phyloP scores from a whole-genome alignment of 108 stramenopile genomes.

The Skeletonema potamos region DNA sequence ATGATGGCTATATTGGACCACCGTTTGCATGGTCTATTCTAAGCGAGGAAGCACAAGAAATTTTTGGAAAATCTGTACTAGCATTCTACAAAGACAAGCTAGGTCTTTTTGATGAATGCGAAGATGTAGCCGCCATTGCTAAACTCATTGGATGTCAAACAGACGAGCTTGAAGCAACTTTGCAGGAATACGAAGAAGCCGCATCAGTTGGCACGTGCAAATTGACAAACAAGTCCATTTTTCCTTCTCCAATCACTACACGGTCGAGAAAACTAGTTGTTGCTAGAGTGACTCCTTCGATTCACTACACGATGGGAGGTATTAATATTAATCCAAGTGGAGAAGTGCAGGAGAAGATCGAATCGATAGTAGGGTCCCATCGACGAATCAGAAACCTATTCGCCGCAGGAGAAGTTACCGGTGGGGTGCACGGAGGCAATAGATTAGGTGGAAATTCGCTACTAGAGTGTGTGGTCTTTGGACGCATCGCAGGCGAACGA shows the following conservation, averaged over 20 bases:
- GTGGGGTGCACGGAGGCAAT: constrained; percentile 71
- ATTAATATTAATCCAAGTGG: constrained; percentile 60
- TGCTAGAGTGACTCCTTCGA: constrained; percentile 61
- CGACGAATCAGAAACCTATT: constrained; percentile 53
- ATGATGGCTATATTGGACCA: constrained; percentile 49
- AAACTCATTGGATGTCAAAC: constrained; percentile 31
- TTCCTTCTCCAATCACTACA: constrained; percentile 16
- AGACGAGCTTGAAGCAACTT: constrained; percentile 15
- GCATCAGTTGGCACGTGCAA: constrained; percentile 21
- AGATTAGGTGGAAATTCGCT: constrained; percentile 80
- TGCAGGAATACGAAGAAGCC: constrained; percentile 34
- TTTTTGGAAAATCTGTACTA: constrained; percentile 24
- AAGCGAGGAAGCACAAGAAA: constrained; percentile 33
- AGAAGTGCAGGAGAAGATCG: constrained; percentile 50
- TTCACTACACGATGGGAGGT: constrained; percentile 93
- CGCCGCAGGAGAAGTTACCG: constrained; percentile 74
- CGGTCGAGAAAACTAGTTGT: constrained; percentile 59
- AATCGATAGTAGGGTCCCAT: constrained; percentile 29
- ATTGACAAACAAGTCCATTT: constrained; percentile 24
- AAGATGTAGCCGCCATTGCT: constrained; percentile 27
- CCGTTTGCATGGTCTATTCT: constrained; percentile 37
- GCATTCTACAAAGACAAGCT: constrained; percentile 36
- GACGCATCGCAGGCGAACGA: constrained; percentile 61
- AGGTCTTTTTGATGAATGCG: constrained; percentile 43
- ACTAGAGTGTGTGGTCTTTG: constrained; percentile 87